Conservation (phyloP, 2,329 filamentous ascomycete genomes). For the Fusarium sp. region DNA sequence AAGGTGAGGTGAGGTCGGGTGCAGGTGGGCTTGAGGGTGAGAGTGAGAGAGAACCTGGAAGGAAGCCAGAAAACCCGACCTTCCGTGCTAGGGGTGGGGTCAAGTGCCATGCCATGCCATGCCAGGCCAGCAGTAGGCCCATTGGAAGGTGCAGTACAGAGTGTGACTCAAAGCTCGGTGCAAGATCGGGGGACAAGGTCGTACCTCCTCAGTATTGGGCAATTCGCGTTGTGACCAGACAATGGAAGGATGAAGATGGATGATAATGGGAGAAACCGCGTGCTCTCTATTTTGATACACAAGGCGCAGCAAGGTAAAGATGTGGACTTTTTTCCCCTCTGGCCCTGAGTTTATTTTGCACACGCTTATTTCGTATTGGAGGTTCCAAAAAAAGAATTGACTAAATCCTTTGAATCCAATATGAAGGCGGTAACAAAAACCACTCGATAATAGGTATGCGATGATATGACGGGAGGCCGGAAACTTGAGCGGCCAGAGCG, state of each 20-base stretch:
- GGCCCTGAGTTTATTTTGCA: constrained; percentile 18
- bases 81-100: constrained; percentile 35
- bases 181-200: constrained; percentile 15
- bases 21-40: constrained; percentile 4
- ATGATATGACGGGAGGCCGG: constrained; percentile 39
- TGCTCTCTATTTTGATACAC: constrained; percentile 5
- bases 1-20: constrained; percentile 17
- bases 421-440: constrained; percentile 17
- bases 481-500: constrained; percentile 39
- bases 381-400: constrained; percentile 18
- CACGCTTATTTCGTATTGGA: constrained; percentile 9
- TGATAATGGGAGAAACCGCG: constrained; percentile 7
- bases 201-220: constrained; percentile 34
- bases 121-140: constrained; percentile 3
- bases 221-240: constrained; percentile 15
- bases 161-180: constrained; percentile 35
- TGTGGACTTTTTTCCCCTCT: constrained; percentile 5
- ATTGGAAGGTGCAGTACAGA: constrained; percentile 22
- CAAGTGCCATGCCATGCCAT: constrained; percentile 29
- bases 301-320: constrained; percentile 21
- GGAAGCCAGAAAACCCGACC: constrained; percentile 19
- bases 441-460: neutral
- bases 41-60: constrained; percentile 24
- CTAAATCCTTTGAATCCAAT: constrained; percentile 15
- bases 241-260: constrained; percentile 1